Base-by-base conservation (phyloP, 495 filamentous ascomycete species). In the Cladorrhinum samala region DNA sequence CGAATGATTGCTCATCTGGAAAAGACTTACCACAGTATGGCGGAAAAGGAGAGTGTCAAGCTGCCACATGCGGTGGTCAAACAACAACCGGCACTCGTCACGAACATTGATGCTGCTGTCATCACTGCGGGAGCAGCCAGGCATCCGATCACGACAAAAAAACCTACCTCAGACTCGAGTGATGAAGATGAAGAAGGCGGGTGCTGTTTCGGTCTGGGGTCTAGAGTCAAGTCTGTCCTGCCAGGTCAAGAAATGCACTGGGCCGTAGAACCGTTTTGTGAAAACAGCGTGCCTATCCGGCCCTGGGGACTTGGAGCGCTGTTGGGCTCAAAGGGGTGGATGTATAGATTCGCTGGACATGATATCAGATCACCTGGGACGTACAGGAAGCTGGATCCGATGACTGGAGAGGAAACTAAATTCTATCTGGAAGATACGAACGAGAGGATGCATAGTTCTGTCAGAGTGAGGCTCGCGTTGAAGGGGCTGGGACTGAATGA, bases 371-470 rank as follows among this genome's bases (percentile, higher is more conserved):
- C 75, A 6, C 84, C 84, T 4, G 82, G 82, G 14, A 58, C 77
- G 53, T 83, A 86, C 65, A 75, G 66, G 54, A 74, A 74, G 49
- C 65, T 76, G 13, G 70, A 85, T 60, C 79, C 79, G 0, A 50
- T 73, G 11, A 78, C 68, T 19, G 73, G 76, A 27, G 50, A 54
- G 36, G 51, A 58, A 8, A 76, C 74, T 16, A 20, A 55, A 2
- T 63, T 65, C 16, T 79, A 76, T 40, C 71, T 87, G 54, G 56
- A 69, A 23, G 68, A 80, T 57, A 87, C 84, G 13, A 77, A 83
- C 59, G 83, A 87, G 71, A 77, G 81, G 49, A 76, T 86, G 47
- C 84, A 87, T 56, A 75, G 79, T 36, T 79, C 72, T 39, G 83
- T 82, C 5, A 75, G 84, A 11, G 69, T 82, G 5, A 72, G 84